Evolutionary conservation across 1,284 basidiomycete species (phyloP).

Genomic region (Ustilago hordei): DNA sequence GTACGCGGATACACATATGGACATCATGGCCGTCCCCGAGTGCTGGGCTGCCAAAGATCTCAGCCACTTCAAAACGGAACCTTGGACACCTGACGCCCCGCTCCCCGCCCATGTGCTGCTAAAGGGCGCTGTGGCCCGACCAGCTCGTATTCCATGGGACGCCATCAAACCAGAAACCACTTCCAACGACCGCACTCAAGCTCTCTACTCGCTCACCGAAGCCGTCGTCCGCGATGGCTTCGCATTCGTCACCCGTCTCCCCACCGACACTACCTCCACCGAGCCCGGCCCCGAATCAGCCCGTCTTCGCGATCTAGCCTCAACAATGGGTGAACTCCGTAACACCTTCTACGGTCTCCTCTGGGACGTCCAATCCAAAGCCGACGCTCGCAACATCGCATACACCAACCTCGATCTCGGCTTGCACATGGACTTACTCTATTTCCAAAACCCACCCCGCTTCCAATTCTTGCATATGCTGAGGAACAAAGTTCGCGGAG

Average conservation of each 20-base stretch:
- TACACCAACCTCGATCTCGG: constrained; percentile 92
- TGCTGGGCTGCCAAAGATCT: constrained; percentile 62
- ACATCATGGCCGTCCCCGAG: constrained; percentile 53
- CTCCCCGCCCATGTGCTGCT: constrained; percentile 5
- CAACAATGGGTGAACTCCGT: constrained; percentile 78
- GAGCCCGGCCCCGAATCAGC: constrained; percentile 34
- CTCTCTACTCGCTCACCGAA: constrained; percentile 54
- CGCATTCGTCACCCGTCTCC: constrained; percentile 74
- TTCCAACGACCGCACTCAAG: constrained; percentile 43
- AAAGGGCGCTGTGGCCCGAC: constrained; percentile 71
- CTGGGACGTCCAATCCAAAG: constrained; percentile 87
- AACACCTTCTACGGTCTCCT: constrained; percentile 88
- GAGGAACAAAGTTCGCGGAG: constrained; percentile 78
- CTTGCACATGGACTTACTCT: constrained; percentile 82
- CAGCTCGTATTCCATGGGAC: constrained; percentile 72
- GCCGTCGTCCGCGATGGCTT: constrained; percentile 73
- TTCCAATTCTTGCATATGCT: constrained; percentile 93
- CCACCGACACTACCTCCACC: constrained; percentile 71
- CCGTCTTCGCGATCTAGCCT: constrained; percentile 49
- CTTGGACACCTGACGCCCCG: constrained; percentile 32
- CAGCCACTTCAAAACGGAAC: constrained; percentile 48
- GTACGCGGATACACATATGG: constrained; percentile 60
- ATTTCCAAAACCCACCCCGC: constrained; percentile 77
- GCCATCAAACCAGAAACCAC: constrained; percentile 30
- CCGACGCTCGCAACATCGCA: constrained; percentile 84